Evolutionary conservation across 371 early-diverging fungal species (phyloP).

Genomic region (Actinomucor elegans): DNA sequence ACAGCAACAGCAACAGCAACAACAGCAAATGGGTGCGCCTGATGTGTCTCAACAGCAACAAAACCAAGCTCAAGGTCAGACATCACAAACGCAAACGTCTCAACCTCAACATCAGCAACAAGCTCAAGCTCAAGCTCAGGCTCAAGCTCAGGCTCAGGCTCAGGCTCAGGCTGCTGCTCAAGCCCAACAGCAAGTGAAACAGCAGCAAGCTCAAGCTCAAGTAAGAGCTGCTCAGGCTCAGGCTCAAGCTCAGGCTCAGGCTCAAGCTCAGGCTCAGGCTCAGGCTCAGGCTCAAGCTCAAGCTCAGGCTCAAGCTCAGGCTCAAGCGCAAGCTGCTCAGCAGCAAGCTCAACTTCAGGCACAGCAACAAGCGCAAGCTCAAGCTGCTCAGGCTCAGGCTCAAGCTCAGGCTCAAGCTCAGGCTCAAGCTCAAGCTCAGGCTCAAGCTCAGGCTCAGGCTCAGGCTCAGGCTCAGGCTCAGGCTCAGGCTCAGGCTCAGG

Average conservation of each 20-base stretch:
- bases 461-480: constrained; percentile 17
- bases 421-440: constrained; percentile 28
- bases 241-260: constrained; percentile 29
- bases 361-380: constrained; percentile 20
- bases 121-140: constrained; percentile 8
- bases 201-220: constrained; percentile 16
- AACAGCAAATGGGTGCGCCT: constrained; percentile 1
- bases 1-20: constrained; percentile 9
- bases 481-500: constrained; percentile 8
- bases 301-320: constrained; percentile 15
- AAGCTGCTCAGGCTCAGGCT: constrained; percentile 29
- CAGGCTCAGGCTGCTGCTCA: constrained; percentile 11
- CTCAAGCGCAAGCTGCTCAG: constrained; percentile 16
- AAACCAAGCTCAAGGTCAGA: constrained; percentile 6
- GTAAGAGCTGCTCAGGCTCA: constrained; percentile 28
- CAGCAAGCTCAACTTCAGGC: constrained; percentile 17
- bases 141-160: constrained; percentile 15
- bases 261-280: constrained; percentile 41
- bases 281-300: constrained; percentile 24
- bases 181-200: constrained; percentile 15
- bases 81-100: constrained; percentile 1
- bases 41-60: constrained; percentile 4
- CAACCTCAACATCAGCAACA: constrained; percentile 9
- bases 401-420: constrained; percentile 29
- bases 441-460: constrained; percentile 23